Evolutionary conservation across 768 basidiomycete genomes (phyloP).

Genomic region (Agaricus sinodeliciosus): DNA sequence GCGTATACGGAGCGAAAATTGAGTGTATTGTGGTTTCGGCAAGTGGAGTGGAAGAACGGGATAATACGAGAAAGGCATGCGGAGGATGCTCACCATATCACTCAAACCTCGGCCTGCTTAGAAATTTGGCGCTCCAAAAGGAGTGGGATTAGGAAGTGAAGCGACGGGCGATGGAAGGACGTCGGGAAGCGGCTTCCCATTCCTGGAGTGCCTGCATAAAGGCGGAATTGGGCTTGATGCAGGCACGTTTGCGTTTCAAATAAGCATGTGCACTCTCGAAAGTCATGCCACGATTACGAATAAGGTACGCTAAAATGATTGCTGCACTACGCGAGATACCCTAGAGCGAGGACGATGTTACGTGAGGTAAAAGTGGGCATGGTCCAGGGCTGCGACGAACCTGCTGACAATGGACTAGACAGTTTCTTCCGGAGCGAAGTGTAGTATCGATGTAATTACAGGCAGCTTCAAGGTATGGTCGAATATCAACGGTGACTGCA

Average conservation of each 20-base stretch:
- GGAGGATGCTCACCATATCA: neutral
- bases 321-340: conserved; percentile 75
- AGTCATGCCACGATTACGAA: conserved; percentile 65
- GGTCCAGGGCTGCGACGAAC: conserved; percentile 28
- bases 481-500: conserved; percentile 51
- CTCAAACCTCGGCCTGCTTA: neutral
- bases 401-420: conserved; percentile 81
- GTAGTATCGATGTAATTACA: conserved; percentile 62
- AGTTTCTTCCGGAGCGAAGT: conserved; percentile 52
- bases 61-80: neutral
- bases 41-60: neutral
- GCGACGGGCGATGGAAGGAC: conserved; percentile 15
- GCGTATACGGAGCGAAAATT: neutral
- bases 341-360: conserved; percentile 26
- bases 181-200: conserved; percentile 38
- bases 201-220: conserved; percentile 56
- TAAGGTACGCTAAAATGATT: conserved; percentile 78
- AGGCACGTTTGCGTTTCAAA: conserved; percentile 60
- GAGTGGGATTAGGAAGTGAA: conserved; percentile 15
- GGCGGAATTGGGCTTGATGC: conserved; percentile 73
- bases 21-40: neutral
- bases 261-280: conserved; percentile 59
- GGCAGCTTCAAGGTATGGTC: conserved; percentile 61
- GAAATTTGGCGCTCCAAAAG: neutral
- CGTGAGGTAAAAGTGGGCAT: neutral